Evolutionary conservation across 805 yeast genomes (phyloP).

Genomic region (Cyberlindnera subsufficiens): DNA sequence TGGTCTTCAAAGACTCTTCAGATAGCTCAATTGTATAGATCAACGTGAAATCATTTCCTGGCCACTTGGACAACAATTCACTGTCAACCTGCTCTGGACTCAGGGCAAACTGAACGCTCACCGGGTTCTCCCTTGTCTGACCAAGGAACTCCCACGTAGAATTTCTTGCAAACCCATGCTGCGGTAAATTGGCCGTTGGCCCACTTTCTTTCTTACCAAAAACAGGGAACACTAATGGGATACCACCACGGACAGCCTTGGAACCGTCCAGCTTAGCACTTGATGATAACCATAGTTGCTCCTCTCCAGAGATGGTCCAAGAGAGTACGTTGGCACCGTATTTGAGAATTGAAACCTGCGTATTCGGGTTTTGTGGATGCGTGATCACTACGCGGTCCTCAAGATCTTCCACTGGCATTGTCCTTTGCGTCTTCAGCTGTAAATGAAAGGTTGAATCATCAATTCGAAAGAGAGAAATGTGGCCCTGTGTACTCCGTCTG

Average conservation of each 20-base stretch:
- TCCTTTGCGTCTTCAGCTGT: background rate
- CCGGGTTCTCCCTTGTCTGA: constrained; percentile 61
- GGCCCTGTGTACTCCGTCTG: too few relatives aligned
- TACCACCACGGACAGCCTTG: constrained; percentile 95
- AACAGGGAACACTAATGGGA: constrained; percentile 93
- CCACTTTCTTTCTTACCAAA: constrained; percentile 72
- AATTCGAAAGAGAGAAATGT: too few relatives aligned
- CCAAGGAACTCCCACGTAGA: constrained; percentile 94
- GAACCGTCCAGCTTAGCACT: constrained; percentile 87
- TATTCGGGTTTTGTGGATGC: constrained; percentile 43
- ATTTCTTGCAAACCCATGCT: constrained; percentile 94
- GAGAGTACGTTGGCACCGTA: constrained; percentile 87
- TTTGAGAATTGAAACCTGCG: constrained; percentile 64
- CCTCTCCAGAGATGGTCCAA: constrained; percentile 68
- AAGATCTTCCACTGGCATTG: constrained; percentile 51
- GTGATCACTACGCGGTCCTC: constrained; percentile 57
- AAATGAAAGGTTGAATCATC: too few relatives aligned
- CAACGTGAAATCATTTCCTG: constrained; percentile 67
- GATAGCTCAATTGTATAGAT: constrained; percentile 61
- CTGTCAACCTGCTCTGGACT: constrained; percentile 76
- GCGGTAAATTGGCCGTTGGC: constrained; percentile 65
- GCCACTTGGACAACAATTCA: constrained; percentile 58
- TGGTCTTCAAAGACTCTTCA: constrained; percentile 53
- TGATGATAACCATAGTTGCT: constrained; percentile 75
- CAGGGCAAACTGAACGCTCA: constrained; percentile 85